Evolutionary conservation across 1,284 basidiomycete species (phyloP).

Genomic region (Boletellus sp.): DNA sequence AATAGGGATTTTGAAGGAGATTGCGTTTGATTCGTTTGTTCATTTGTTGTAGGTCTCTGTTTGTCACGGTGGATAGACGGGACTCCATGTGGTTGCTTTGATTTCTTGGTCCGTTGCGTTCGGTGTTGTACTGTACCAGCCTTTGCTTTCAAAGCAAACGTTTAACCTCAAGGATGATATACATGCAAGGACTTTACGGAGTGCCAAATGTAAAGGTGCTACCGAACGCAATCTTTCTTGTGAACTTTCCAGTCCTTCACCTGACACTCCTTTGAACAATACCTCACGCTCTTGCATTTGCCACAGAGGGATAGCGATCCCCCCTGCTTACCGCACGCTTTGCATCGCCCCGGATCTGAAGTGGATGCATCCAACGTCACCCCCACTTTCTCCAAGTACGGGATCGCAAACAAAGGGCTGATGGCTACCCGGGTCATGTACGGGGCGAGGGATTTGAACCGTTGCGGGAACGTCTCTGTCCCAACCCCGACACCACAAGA

Average conservation of each 20-base stretch:
- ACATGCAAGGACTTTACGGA: too few species aligned
- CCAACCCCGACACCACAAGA: conserved; percentile 46
- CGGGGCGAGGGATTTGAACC: conserved; percentile 31
- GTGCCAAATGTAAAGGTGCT: background rate
- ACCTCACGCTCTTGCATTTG: conserved; percentile 37
- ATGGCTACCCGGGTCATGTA: conserved; percentile 46
- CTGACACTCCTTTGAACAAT: conserved; percentile 45
- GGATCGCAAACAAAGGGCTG: conserved; percentile 45
- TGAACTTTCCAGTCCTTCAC: conserved; percentile 44
- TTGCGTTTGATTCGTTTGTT: too few species aligned
- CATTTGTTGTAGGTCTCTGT: too few species aligned
- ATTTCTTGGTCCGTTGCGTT: too few species aligned
- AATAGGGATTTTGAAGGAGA: too few species aligned
- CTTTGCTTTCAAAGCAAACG: too few species aligned
- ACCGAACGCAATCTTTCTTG: conserved; percentile 26
- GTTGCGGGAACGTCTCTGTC: conserved; percentile 26
- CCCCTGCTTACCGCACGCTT: conserved; percentile 30
- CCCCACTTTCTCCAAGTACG: conserved; percentile 40
- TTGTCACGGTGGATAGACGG: too few species aligned
- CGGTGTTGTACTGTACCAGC: too few species aligned
- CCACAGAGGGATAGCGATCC: conserved; percentile 28
- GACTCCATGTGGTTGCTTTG: too few species aligned
- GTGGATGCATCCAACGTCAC: background rate
- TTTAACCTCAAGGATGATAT: too few species aligned
- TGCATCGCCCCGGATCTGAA: conserved; percentile 14